Evolutionary conservation across 768 basidiomycete species (phyloP), one percentile per base, ranked within the genome.

Genomic region (Omphalotus guepiniiformis): DNA sequence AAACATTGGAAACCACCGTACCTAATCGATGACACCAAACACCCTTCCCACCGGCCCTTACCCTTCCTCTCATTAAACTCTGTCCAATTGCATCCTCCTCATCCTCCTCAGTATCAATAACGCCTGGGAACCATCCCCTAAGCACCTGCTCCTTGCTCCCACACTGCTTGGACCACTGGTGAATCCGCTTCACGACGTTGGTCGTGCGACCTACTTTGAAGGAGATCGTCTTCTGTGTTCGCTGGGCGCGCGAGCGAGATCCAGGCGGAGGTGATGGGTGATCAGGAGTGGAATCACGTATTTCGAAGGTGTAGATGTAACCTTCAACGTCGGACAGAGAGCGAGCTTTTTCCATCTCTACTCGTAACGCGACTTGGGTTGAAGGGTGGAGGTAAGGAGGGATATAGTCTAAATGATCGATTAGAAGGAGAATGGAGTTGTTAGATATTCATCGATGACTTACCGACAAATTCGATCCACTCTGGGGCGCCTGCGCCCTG

Each of bases 101-200:
- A 19, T 69, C 63, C 21, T 70, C 66, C 29, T 62, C 62, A 35
- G 63, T 62, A 44, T 72, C 72, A 23, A 72, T 68, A 25, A 69
- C 69, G 18, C 76, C 76, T 1, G 90, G 90, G 73, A 82, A 89
- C 68, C 76, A 85, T 1, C 87, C 88, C 36, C 86, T 75, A 13
- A 87, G 64, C 29, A 88, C 75, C 42, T 83, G 85, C 54, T 82
- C 77, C 61, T 85, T 87, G 6, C 86, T 87, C 3, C 78, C 78
- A 50, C 90, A 93, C 55, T 88, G 86, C 55, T 85, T 90, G 18
- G 73, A 73, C 90, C 90, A 92, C 55, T 93, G 75, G 58, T 84
- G 80, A 38, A 90, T 72, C 25, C 90, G 73, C 55, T 83, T 83
- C 25, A 72, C 75, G 19, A 90, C 73, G 59, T 89, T 89, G 28